Conservation (phyloP, 176 grass and related monocot genomes). For the Avena sativa region DNA sequence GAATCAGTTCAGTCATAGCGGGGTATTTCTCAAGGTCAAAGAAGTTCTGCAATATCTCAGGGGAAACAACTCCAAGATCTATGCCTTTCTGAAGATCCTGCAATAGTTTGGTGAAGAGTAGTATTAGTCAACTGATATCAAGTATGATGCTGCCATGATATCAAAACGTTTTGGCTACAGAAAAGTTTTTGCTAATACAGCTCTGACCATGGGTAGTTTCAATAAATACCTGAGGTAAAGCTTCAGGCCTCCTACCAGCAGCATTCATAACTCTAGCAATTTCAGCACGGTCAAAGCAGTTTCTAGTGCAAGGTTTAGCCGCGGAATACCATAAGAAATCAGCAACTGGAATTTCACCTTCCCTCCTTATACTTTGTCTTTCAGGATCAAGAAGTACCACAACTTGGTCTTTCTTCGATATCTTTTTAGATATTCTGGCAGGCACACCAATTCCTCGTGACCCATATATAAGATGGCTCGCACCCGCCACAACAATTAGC, state of each 20-base stretch:
- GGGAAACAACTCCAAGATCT: conserved; percentile 98
- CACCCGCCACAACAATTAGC: conserved; percentile 81
- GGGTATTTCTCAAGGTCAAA: conserved; percentile 97
- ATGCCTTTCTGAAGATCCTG: conserved; percentile 94
- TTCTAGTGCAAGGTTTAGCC: conserved; percentile 90
- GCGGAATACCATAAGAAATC: conserved; percentile 99
- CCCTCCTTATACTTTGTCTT: conserved; percentile 87
- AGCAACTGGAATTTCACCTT: conserved; percentile 86
- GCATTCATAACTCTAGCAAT: conserved; percentile 98
- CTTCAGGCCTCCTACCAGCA: conserved; percentile 85
- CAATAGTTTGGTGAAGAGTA: conserved; percentile 19
- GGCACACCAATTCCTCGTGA: conserved; percentile 86
- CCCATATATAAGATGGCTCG: conserved; percentile 94
- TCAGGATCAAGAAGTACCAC: conserved; percentile 95
- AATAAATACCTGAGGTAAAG: conserved; percentile 76
- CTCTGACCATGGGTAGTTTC: neutral
- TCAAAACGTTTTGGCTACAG: conserved; percentile 13
- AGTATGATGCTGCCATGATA: neutral
- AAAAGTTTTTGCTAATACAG: conserved; percentile 12
- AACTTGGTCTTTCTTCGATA: conserved; percentile 90
- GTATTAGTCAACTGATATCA: conserved; percentile 13
- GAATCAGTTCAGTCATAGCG: conserved; percentile 77
- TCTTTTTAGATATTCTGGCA: conserved; percentile 85
- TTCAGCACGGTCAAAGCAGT: conserved; percentile 97
- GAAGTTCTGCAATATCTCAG: conserved; percentile 97